Evolutionary conservation across 352 stramenopile genomes (phyloP), one percentile per base, ranked within the genome.

Genomic region (Pythium oligandrum): DNA sequence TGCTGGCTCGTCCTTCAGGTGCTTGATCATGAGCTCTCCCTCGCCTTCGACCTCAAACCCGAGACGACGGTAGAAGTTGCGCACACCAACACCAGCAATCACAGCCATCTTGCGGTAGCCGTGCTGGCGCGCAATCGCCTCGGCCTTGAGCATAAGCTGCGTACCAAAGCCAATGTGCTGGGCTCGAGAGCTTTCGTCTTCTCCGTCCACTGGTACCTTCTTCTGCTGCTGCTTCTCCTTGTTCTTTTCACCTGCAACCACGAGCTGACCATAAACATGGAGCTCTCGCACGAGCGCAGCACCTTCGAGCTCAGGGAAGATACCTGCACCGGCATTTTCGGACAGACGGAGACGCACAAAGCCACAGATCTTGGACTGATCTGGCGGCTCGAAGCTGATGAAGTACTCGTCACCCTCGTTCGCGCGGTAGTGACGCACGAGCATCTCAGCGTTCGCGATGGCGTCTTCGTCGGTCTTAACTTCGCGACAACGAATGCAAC

Each of bases 401-500:
- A 98, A 98, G 57, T 93, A 95, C 64, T 98, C 91, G 36, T 81
- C 65, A 3, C 85, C 91, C 11, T 86, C 83, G 48, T 94, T 95
- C 3, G 87, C 88, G 26, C 81, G 63, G 67, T 98, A 98, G 53
- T 79, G 68, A 35, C 85, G 85, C 54, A 88, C 61, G 4, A 94
- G 53, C 47, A 84, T 75, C 51, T 93, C 71, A 1, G 85, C 85
- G 1, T 69, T 64, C 4, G 79, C 65, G 54, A 93, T 91, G 36
- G 86, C 84, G 1, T 68, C 68, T 47, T 94, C 86, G 51, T 96
- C 80, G 30, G 78, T 89, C 59, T 93, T 93, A 36, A 97, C 87
- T 59, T 98, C 91, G 40, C 91, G 83, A 54, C 90, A 97, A 2
- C 90, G 78, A 51, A 98, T 97, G 59, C 91, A 98, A 31, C 82